Percentiles rank a stretch among this genome's conserved stretches.
Evolutionary conservation across 2,329 filamentous ascomycete genomes (phyloP).

Genomic region (Penicillium vulpinum): DNA sequence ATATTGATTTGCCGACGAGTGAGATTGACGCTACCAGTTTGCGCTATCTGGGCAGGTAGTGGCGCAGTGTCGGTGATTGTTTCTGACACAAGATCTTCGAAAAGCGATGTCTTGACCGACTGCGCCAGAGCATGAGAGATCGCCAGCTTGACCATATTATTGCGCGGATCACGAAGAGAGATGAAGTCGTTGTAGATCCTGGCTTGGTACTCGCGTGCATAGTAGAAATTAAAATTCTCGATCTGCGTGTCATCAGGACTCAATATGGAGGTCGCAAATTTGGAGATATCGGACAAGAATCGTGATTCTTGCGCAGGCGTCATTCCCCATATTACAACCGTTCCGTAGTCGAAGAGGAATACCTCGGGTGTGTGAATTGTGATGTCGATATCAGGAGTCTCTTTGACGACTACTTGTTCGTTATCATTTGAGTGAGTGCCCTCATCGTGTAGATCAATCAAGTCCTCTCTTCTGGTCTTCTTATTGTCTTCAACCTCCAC

Average conservation of each 20-base stretch:
- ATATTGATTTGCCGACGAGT: constrained; percentile 93
- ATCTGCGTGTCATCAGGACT: constrained; percentile 86
- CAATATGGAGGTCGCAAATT: constrained; percentile 90
- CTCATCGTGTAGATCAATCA: constrained; percentile 61
- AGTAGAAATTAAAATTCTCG: constrained; percentile 99
- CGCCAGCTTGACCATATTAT: constrained; percentile 97
- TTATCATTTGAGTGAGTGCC: constrained; percentile 31
- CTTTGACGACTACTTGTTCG: constrained; percentile 29
- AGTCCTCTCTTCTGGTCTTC: constrained; percentile 57
- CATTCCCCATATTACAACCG: constrained; percentile 99
- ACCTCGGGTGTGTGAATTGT: constrained; percentile 89
- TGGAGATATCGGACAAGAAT: constrained; percentile 89
- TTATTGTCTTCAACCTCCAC: constrained; percentile 65
- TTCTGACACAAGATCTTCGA: constrained; percentile 90
- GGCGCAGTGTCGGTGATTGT: constrained; percentile 93
- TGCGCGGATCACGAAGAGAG: constrained; percentile 85
- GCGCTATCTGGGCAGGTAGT: constrained; percentile 86
- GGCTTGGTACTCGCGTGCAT: constrained; percentile 95
- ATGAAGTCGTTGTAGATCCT: constrained; percentile 99
- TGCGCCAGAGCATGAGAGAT: constrained; percentile 95
- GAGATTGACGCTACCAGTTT: constrained; percentile 88
- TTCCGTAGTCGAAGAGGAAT: constrained; percentile 96
- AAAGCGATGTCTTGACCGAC: constrained; percentile 95
- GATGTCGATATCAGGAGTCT: constrained; percentile 73
- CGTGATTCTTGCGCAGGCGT: constrained; percentile 81